A percentile compares a stretch with the other conserved stretches of the same genome.
These are phyloP conservation scores for Acidomyces sp. DNA, from an alignment of 495 filamentous ascomycete genomes.

Conservation along the genomic window DNA sequence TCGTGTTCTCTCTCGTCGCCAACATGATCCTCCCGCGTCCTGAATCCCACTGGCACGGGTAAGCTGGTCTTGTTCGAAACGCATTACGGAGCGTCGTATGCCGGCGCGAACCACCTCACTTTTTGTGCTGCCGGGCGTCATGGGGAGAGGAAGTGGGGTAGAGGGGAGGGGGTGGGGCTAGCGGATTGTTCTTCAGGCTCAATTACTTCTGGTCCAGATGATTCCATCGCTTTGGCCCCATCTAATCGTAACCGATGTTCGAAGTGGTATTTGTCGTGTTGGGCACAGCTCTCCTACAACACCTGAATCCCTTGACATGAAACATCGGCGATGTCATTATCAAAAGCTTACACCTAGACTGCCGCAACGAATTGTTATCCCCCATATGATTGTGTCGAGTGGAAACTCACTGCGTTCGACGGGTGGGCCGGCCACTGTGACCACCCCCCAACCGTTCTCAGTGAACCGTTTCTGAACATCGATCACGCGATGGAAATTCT, in stretches of 20 bases:
- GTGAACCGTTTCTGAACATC: slow-evolving; percentile 43
- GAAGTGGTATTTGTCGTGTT: slow-evolving; percentile 42
- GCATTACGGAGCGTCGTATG: slow-evolving; percentile 41
- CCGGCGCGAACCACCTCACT: slow-evolving; percentile 40
- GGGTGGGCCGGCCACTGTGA: too few species aligned
- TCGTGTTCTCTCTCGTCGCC: slow-evolving; percentile 43
- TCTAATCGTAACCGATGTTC: slow-evolving; percentile 37
- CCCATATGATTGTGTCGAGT: too few species aligned
- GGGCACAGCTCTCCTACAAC: slow-evolving; percentile 41
- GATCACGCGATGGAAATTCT: slow-evolving; percentile 35
- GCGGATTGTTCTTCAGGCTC: slow-evolving; percentile 43
- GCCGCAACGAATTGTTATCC: too few species aligned
- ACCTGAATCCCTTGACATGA: slow-evolving; percentile 39
- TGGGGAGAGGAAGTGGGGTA: too few species aligned
- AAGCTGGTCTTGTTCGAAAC: slow-evolving; percentile 49
- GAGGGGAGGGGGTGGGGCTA: slow-evolving; percentile 42
- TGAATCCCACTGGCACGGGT: slow-evolving; percentile 45
- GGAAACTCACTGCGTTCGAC: too few species aligned
- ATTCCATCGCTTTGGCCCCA: slow-evolving; percentile 38
- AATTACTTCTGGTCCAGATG: slow-evolving; percentile 44
- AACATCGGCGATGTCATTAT: slow-evolving; percentile 43
- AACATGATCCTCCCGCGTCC: slow-evolving; percentile 41
- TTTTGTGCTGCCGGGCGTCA: slow-evolving; percentile 44
- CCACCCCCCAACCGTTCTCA: slow-evolving; percentile 41
- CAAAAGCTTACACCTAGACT: slow-evolving; percentile 42